These are phyloP conservation scores for Saksenaea vasiformis DNA, from an alignment of 371 early-diverging fungal genomes.

Conservation along the genomic window DNA sequence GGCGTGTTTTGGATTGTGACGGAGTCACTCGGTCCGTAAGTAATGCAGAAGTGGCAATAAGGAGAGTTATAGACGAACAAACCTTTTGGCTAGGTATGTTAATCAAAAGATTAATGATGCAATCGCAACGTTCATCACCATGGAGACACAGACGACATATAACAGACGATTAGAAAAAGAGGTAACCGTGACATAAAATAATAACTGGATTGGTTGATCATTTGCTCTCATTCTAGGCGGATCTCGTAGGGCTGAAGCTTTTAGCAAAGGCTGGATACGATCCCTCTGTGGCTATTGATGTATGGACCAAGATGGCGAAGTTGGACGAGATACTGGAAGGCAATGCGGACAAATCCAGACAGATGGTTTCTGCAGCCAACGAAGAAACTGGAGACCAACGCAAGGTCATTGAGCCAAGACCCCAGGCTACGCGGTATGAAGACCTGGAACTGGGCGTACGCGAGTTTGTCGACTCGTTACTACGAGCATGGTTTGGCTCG, in stretches of 20 bases:
- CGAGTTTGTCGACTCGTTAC: slow-evolving; percentile 27
- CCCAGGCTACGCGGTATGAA: slow-evolving; percentile 4
- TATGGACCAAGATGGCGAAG: slow-evolving; percentile 31
- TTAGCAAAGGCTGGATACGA: slow-evolving; percentile 62
- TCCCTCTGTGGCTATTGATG: slow-evolving; percentile 49
- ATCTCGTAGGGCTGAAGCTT: slow-evolving; percentile 56
- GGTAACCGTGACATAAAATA: slow-evolving; percentile 13
- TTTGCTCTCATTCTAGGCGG: too few relatives aligned
- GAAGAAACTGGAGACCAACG: slow-evolving; percentile 14
- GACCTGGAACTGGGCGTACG: slow-evolving; percentile 21
- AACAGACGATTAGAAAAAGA: slow-evolving; percentile 47
- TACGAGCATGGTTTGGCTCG: slow-evolving; percentile 49
- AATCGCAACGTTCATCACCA: slow-evolving; percentile 30
- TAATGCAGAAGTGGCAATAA: not conserved
- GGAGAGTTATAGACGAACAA: too few relatives aligned
- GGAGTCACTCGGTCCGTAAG: slow-evolving; percentile 48
- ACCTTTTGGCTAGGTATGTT: slow-evolving; percentile 23
- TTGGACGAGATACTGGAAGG: slow-evolving; percentile 13
- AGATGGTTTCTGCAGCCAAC: slow-evolving; percentile 5
- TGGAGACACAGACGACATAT: slow-evolving; percentile 42
- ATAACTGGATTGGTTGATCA: not conserved
- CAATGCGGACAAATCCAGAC: not conserved
- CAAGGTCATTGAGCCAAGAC: slow-evolving; percentile 1
- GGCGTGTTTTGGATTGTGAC: slow-evolving; percentile 52
- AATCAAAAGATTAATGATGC: slow-evolving; percentile 50